phyloP scores from a whole-genome alignment of 495 filamentous ascomycete genomes.

The Aspergillus campestris region DNA sequence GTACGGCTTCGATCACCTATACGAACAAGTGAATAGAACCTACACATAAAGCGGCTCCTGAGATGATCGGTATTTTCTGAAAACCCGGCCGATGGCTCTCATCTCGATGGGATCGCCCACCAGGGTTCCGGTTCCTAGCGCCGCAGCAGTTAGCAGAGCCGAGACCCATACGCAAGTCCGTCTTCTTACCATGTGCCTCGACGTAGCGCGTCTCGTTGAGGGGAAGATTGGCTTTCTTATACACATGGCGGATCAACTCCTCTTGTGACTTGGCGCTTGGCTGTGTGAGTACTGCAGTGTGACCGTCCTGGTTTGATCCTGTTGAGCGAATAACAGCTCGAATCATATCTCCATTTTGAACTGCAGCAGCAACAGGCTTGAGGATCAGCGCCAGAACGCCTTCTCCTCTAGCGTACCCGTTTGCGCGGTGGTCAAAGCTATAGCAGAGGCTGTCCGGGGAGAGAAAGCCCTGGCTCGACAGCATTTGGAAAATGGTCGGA shows the following conservation, averaged over 20 bases:
- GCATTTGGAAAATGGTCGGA: slow-evolving; percentile 13
- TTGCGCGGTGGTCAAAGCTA: slow-evolving; percentile 24
- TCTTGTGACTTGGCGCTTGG: slow-evolving; percentile 48
- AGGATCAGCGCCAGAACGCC: slow-evolving; percentile 28
- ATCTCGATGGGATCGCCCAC: slow-evolving; percentile 54
- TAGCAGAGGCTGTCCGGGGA: slow-evolving; percentile 21
- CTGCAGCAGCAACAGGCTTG: slow-evolving; percentile 25
- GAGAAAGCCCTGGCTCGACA: slow-evolving; percentile 17
- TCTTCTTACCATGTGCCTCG: slow-evolving; percentile 22
- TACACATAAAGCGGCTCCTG: slow-evolving; percentile 16
- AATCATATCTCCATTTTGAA: slow-evolving; percentile 32
- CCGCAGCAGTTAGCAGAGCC: too few relatives aligned
- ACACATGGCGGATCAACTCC: slow-evolving; percentile 41
- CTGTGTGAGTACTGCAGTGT: slow-evolving; percentile 43
- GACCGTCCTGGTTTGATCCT: slow-evolving; percentile 23
- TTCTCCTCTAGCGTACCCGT: slow-evolving; percentile 38
- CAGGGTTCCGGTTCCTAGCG: slow-evolving; percentile 34
- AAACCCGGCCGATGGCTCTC: slow-evolving; percentile 42
- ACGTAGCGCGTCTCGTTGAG: slow-evolving; percentile 37
- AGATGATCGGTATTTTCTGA: slow-evolving; percentile 17
- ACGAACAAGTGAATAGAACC: not conserved
- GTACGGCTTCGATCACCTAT: too few relatives aligned
- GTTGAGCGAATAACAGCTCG: slow-evolving; percentile 35
- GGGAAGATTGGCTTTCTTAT: slow-evolving; percentile 32
- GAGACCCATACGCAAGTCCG: too few relatives aligned